Conservation (phyloP, 139 green algal genomes). For the Volvox reticuliferus region DNA sequence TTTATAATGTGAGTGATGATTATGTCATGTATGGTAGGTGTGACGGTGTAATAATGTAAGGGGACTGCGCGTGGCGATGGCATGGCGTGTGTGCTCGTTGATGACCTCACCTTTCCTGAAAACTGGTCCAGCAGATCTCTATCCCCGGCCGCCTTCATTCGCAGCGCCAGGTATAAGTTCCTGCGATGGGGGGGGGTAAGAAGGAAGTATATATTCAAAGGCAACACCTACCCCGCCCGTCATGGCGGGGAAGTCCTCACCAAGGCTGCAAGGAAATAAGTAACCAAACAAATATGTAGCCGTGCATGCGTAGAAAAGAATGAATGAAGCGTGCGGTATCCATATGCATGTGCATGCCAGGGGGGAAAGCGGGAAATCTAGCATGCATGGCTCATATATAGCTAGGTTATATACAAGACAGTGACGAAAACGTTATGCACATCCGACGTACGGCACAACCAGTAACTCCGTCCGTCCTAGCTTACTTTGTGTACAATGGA, state of each 20-base stretch:
- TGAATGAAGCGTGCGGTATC: background rate
- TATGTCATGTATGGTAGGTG: background rate
- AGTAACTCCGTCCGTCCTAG: background rate
- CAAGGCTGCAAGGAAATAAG: background rate
- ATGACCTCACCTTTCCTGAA: background rate
- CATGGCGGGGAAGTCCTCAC: no score
- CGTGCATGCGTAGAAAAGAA: background rate
- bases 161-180: background rate
- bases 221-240: no score
- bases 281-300: background rate
- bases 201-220: background rate
- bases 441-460: background rate
- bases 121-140: background rate
- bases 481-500: background rate
- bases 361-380: no score
- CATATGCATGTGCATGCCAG: background rate
- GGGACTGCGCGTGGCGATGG: no score
- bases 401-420: background rate
- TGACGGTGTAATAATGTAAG: background rate
- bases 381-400: no score
- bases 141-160: background rate
- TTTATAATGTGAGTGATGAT: no score
- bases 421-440: background rate
- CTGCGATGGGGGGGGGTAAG: background rate
- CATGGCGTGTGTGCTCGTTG: background rate